Conservation (phyloP, 1,139 yeast species). For the Arxiozyma telluris region DNA sequence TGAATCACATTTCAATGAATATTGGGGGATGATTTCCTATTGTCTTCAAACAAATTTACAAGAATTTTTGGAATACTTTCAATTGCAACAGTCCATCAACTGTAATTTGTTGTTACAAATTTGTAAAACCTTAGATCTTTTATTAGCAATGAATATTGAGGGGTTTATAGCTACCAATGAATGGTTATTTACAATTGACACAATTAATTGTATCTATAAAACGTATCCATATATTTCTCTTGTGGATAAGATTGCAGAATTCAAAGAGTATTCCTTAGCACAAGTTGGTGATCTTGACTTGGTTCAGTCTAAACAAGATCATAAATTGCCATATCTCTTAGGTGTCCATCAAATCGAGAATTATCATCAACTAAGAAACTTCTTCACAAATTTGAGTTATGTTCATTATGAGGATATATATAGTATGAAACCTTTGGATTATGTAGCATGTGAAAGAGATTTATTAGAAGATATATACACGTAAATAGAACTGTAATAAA, state of each 20-base stretch:
- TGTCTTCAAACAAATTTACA: conserved; percentile 49
- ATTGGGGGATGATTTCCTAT: conserved; percentile 64
- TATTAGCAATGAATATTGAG: conserved; percentile 59
- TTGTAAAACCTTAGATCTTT: conserved; percentile 69
- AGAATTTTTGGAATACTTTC: conserved; percentile 33
- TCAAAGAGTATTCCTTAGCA: conserved; percentile 31
- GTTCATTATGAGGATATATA: conserved; percentile 67
- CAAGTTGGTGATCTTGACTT: conserved; percentile 14
- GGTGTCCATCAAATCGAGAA: conserved; percentile 39
- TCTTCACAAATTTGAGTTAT: conserved; percentile 64
- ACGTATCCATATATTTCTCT: conserved; percentile 34
- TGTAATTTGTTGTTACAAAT: conserved; percentile 44
- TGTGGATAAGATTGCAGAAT: conserved; percentile 41
- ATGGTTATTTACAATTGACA: conserved; percentile 60
- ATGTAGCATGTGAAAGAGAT: conserved; percentile 44
- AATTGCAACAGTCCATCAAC: conserved; percentile 35
- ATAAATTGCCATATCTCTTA: conserved; percentile 38
- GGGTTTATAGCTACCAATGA: conserved; percentile 67
- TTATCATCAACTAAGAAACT: conserved; percentile 43
- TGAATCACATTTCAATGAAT: conserved; percentile 53
- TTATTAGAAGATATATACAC: conserved; percentile 45
- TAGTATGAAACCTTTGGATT: conserved; percentile 44
- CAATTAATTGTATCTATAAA: conserved; percentile 44
- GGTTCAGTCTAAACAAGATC: neutral
- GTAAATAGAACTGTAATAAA: neutral